A percentile compares a stretch with the other conserved stretches of the same genome.
phyloP scores from a whole-genome alignment of 2,329 filamentous ascomycete species.

The Ophiocordyceps camponoti-rufipedis region DNA sequence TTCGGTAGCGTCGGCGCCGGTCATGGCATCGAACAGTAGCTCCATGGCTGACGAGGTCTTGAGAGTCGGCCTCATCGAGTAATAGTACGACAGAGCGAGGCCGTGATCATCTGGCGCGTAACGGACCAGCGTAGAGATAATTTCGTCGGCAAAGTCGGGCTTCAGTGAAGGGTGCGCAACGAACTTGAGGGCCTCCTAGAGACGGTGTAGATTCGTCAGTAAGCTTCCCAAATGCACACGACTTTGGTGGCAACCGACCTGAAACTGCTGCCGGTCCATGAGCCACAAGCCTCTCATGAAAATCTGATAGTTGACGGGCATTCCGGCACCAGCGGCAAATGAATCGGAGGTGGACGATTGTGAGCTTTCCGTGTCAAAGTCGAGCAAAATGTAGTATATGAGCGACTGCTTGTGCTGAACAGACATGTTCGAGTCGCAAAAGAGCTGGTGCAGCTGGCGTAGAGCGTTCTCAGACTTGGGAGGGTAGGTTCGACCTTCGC shows the following conservation, averaged over 20 bases:
- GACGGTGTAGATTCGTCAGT: neutral
- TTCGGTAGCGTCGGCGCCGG: constrained; percentile 48
- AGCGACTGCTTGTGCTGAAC: constrained; percentile 67
- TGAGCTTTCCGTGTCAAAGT: constrained; percentile 40
- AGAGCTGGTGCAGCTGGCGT: constrained; percentile 49
- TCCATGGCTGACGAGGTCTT: constrained; percentile 41
- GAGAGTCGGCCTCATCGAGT: constrained; percentile 57
- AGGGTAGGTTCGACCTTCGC: constrained; percentile 37
- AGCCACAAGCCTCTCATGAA: constrained; percentile 73
- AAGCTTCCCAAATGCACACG: neutral
- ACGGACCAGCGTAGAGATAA: constrained; percentile 49
- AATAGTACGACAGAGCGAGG: constrained; percentile 61
- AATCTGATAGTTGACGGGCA: constrained; percentile 60
- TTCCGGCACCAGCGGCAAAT: constrained; percentile 44
- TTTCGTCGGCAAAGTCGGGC: constrained; percentile 70
- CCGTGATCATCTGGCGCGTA: constrained; percentile 41
- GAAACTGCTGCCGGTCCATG: constrained; percentile 54
- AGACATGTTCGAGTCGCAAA: constrained; percentile 45
- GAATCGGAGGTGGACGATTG: constrained; percentile 29
- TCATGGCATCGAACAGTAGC: constrained; percentile 51
- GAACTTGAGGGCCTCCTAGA: constrained; percentile 49
- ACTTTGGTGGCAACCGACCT: constrained; percentile 18
- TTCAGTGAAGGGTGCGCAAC: constrained; percentile 65
- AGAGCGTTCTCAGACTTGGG: constrained; percentile 52
- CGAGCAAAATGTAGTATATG: constrained; percentile 68